Evolutionary conservation across 1,284 basidiomycete species (phyloP), one percentile per base, ranked within the genome.

Genomic region (Heterobasidion parviporum): DNA sequence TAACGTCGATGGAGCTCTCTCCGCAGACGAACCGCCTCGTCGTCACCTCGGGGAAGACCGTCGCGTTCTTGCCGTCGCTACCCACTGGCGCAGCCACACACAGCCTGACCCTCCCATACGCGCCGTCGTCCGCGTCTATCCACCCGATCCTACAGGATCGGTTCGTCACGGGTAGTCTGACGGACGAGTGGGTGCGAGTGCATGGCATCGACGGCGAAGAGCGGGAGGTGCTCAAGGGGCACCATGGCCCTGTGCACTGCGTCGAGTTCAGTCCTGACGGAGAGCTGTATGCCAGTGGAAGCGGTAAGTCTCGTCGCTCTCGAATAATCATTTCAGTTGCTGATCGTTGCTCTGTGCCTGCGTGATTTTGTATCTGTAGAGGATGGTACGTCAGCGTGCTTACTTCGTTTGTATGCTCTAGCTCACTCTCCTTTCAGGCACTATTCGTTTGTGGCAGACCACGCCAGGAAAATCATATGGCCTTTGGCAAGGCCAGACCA

Each of bases 231-330:
- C 81, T 96, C 63, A 98, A 98, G 71, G 96, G 96, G 6, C 97
- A 99, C 68, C 96, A 99, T 68, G 96, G 96, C 14, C 95, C 96
- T 12, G 96, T 97, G 10, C 93, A 97, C 65, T 92, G 89, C 58
- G 90, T 97, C 45, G 87, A 90, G 62, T 99, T 90, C 73, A 92
- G 89, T 67, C 97, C 96, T 0, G 96, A 99, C 69, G 97, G 96
- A n/a, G 95, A 99, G 76, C 82, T 98, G 74, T 98, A 93, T 67
- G 96, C 96, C 20, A 94, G 91, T 65, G 97, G 96, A 53, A 94
- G 90, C 64, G 96, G 94, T 86, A 68, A 73, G 86, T 81, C 41
- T 56, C 26, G 26, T 26, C 26, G 26, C 18, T 26, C n/a, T 61
- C 59, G 52, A 57, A 56, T 48, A 58, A 33, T 26, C 60, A 55